A percentile compares a stretch with the other conserved stretches of the same genome.
These are phyloP conservation scores for Marsdenia floribunda DNA, from an alignment of 257 asterid species.

Conservation along the genomic window DNA sequence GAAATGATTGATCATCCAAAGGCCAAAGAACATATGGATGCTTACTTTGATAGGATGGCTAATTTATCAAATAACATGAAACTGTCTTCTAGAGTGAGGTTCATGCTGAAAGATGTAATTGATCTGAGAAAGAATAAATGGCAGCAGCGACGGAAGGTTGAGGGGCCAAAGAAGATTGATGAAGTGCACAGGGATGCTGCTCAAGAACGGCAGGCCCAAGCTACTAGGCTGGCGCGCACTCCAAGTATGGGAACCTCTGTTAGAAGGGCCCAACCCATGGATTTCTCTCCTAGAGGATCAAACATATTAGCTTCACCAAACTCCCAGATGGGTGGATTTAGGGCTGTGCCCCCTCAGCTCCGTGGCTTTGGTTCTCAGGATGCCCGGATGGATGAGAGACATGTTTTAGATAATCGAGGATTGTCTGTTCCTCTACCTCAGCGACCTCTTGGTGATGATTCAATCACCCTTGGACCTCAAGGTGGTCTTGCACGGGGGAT, in stretches of 20 bases:
- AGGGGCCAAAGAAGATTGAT: constrained; percentile 95
- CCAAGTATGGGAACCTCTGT: constrained; percentile 53
- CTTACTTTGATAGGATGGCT: constrained; percentile 54
- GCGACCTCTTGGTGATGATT: constrained; percentile 64
- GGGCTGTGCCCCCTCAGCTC: constrained; percentile 44
- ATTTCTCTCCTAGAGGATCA: constrained; percentile 62
- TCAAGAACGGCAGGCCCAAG: constrained; percentile 84
- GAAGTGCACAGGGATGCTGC: constrained; percentile 96
- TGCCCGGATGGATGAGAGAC: constrained; percentile 54
- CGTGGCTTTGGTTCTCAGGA: constrained; percentile 77
- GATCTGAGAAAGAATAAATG: constrained; percentile 93
- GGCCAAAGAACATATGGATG: constrained; percentile 78
- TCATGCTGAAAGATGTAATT: constrained; percentile 85
- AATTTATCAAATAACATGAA: constrained; percentile 67
- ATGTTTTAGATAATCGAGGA: constrained; percentile 50
- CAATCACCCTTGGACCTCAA: constrained; percentile 90
- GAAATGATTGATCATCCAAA: constrained; percentile 78
- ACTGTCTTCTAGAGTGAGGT: constrained; percentile 84
- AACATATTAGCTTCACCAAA: constrained; percentile 54
- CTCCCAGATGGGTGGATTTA: constrained; percentile 51
- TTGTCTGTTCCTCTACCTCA: constrained; percentile 64
- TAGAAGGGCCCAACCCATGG: constrained; percentile 71
- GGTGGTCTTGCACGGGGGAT: constrained; percentile 89
- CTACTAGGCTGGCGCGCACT: constrained; percentile 59
- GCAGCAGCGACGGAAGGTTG: constrained; percentile 97